These are phyloP conservation scores for Penicillium cinerascens DNA, from an alignment of 495 filamentous ascomycete species.

Conservation along the genomic window DNA sequence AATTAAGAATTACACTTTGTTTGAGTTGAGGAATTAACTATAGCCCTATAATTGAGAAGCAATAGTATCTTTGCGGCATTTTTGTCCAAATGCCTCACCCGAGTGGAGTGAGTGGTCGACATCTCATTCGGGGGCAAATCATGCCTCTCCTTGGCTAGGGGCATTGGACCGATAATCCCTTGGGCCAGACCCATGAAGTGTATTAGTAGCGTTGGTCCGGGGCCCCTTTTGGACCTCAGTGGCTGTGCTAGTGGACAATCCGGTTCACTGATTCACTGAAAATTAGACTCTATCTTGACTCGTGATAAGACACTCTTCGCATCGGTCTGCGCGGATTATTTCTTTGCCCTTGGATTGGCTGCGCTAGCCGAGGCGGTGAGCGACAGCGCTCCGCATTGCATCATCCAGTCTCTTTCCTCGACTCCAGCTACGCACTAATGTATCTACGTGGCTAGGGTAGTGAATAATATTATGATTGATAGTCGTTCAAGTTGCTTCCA, in stretches of 20 bases:
- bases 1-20: background rate
- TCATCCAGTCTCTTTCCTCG: conserved; percentile 11
- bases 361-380: conserved; percentile 23
- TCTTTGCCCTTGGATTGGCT: conserved; percentile 14
- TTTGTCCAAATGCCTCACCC: conserved; percentile 22
- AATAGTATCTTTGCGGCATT: conserved; percentile 13
- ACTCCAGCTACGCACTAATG: background rate
- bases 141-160: conserved; percentile 2
- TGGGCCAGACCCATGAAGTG: conserved; percentile 16
- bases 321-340: conserved; percentile 23
- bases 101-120: conserved; percentile 18
- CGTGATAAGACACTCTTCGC: conserved; percentile 10
- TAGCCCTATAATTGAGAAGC: background rate
- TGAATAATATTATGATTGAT: background rate
- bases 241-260: conserved; percentile 5
- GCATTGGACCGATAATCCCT: conserved; percentile 12
- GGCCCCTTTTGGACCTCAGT: conserved; percentile 2
- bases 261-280: background rate
- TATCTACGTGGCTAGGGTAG: background rate
- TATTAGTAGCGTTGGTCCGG: conserved; percentile 12
- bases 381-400: conserved; percentile 25
- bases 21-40: background rate
- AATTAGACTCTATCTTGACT: background rate
- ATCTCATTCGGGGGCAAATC: conserved; percentile 13
- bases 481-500: background rate